Evolutionary conservation across 768 basidiomycete species (phyloP).

Genomic region (Suillus decipiens): DNA sequence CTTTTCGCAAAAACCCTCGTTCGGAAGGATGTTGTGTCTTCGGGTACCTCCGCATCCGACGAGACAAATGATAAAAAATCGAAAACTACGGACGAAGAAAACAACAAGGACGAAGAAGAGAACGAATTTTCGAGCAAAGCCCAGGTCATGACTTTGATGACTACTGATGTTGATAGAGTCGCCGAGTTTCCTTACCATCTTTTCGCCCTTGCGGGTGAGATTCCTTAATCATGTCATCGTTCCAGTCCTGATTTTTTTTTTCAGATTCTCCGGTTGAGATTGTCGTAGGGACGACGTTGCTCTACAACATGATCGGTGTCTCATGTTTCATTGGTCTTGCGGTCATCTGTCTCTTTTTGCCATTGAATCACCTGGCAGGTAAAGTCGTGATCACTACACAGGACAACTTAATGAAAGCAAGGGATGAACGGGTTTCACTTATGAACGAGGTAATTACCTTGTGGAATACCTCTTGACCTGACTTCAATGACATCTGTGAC

Average conservation of each 20-base stretch:
- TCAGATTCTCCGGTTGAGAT: constrained; percentile 80
- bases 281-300: constrained; percentile 67
- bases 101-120: constrained; percentile 34
- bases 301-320: constrained; percentile 78
- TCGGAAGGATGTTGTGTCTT: constrained; percentile 79
- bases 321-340: constrained; percentile 80
- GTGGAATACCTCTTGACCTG: background rate
- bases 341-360: constrained; percentile 69
- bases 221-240: background rate
- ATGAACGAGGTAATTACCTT: constrained; percentile 73
- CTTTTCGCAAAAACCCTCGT: constrained; percentile 85
- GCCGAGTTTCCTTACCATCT: constrained; percentile 82
- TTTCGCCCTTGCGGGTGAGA: constrained; percentile 70
- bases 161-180: constrained; percentile 90
- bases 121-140: constrained; percentile 67
- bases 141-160: constrained; percentile 95
- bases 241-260: constrained; percentile 7
- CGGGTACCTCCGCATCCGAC: constrained; percentile 30
- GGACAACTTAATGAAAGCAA: constrained; percentile 87
- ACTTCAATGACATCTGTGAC: background rate
- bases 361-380: constrained; percentile 83
- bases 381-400: constrained; percentile 77
- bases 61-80: constrained; percentile 25
- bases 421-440: constrained; percentile 85
- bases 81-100: constrained; percentile 15